A percentile compares a stretch with the other conserved stretches of the same genome.
These are phyloP conservation scores for Pseudocercospora musae DNA, from an alignment of 2,329 filamentous ascomycete species.

Conservation along the genomic window DNA sequence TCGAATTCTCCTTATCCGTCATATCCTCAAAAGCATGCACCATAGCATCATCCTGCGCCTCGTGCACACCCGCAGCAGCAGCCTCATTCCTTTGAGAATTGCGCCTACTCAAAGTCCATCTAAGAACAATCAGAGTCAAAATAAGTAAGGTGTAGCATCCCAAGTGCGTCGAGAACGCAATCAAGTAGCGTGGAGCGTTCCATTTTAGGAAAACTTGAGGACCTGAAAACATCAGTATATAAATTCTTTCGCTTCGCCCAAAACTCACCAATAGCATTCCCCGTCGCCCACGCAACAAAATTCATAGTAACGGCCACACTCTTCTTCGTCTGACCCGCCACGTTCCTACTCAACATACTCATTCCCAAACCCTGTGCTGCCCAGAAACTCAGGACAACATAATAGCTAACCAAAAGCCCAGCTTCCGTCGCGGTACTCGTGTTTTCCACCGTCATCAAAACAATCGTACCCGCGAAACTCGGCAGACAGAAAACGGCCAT, in stretches of 20 bases:
- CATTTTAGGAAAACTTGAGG: constrained; percentile 62
- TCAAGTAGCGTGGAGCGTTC: constrained; percentile 64
- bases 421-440: constrained; percentile 57
- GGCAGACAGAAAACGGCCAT: constrained; percentile 67
- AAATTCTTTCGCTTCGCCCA: neutral
- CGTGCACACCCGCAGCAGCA: constrained; percentile 24
- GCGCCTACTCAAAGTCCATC: constrained; percentile 41
- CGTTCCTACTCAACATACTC: constrained; percentile 50
- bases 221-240: constrained; percentile 36
- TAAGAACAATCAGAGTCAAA: constrained; percentile 40
- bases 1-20: constrained; percentile 33
- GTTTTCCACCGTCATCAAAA: constrained; percentile 66
- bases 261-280: constrained; percentile 60
- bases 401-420: constrained; percentile 70
- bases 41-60: constrained; percentile 29
- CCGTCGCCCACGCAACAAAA: constrained; percentile 66
- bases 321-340: constrained; percentile 73
- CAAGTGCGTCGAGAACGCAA: constrained; percentile 66
- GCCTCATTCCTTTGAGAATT: constrained; percentile 40
- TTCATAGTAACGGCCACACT: constrained; percentile 64
- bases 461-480: constrained; percentile 68
- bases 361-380: constrained; percentile 49
- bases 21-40: constrained; percentile 34
- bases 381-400: constrained; percentile 76
- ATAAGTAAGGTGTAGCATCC: constrained; percentile 62